Evolutionary conservation across 192 early-diverging fungal genomes (phyloP), one percentile per base, ranked within the genome.

Genomic region (Pilobolus umbonatus): DNA sequence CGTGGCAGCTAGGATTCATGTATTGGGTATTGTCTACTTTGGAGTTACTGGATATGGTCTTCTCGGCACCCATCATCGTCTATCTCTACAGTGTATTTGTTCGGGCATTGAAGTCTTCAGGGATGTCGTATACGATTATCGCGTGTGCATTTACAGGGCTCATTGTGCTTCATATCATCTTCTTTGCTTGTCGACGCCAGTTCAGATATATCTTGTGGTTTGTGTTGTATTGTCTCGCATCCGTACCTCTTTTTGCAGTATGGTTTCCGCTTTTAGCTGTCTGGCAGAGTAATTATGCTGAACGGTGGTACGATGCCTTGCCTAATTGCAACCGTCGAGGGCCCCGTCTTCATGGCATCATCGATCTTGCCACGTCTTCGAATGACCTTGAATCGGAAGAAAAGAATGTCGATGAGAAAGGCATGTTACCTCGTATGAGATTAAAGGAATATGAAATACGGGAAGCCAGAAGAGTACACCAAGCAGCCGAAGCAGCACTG

Each of bases 191-290:
- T 7, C 38, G 58, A 21, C 24, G 48, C 8, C 61, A 64, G 19
- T 64, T 64, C 28, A 64, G 61, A 35, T 64, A 70, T 59, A 52
- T 70, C 24, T 25, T 64, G 3, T 70, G 61, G 68, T 55, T 70
- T 29, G 42, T 64, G 9, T 21, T 70, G 8, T 64, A 70, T 30
- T 64, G 61, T 48, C 38, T 64, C 15, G 30, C 53, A 17, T 57
- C 68, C 0, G 48, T 63, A 5, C 68, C 68, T 10, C 35, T 70
- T 10, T 70, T 64, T 35, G 46, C 44, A 25, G 35, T 70, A 1
- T 60, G 57, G 52, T 70, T 70, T 26, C 68, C 68, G 25, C 3
- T 70, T 2, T 10, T 60, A 17, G 62, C 68, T 11, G 17, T 58
- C 5, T 64, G 61, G 61, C 17, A 36, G 7, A 60, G 61, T 24